Conservation (phyloP, 441 rosid species). For the Adansonia gregorii region DNA sequence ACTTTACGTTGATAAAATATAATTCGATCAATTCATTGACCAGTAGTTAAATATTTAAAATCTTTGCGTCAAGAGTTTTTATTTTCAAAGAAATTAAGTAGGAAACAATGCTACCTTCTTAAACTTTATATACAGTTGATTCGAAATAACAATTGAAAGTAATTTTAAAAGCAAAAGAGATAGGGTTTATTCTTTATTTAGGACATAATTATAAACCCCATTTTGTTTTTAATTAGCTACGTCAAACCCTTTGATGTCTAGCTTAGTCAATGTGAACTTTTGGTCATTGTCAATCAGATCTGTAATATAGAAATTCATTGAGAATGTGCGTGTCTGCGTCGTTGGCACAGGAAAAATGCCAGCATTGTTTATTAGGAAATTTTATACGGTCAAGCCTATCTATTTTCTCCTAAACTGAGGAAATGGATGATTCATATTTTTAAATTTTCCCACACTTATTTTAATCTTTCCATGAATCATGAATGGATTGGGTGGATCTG, state of each 20-base stretch:
- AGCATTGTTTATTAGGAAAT: neutral
- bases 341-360: neutral
- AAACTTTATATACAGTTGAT: neutral
- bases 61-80: neutral
- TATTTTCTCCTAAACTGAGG: too few species aligned
- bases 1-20: neutral
- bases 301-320: neutral
- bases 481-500: neutral
- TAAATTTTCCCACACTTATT: neutral
- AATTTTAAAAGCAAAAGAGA: neutral
- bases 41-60: neutral
- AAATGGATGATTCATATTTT: neutral
- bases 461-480: neutral
- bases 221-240: neutral
- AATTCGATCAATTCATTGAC: neutral
- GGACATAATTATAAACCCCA: neutral
- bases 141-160: constrained; percentile 3
- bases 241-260: neutral
- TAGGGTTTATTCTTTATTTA: neutral
- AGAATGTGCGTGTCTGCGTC: neutral
- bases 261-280: neutral
- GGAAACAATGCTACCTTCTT: neutral
- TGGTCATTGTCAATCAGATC: neutral
- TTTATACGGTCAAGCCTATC: neutral
- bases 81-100: neutral